phyloP scores from a whole-genome alignment of 225 moss, liverwort and hornwort species.

The Takakia lepidozioides region DNA sequence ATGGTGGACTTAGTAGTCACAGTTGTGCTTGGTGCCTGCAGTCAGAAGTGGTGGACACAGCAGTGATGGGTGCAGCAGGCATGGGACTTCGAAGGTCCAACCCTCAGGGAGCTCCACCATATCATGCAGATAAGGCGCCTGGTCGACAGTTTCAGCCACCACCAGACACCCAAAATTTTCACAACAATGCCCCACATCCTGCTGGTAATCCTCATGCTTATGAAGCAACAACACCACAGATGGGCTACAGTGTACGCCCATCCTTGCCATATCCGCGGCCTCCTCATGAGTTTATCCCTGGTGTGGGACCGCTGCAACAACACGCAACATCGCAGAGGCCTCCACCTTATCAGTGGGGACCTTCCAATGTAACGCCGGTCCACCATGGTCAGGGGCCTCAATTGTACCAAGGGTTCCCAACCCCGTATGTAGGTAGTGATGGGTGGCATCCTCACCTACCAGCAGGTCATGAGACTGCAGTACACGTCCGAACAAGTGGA shows the following conservation, averaged over 20 bases:
- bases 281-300: constrained; percentile 39
- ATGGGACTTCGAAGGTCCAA: constrained; percentile 61
- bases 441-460: constrained; percentile 39
- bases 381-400: constrained; percentile 33
- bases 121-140: constrained; percentile 33
- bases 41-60: constrained; percentile 37
- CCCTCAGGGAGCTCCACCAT: constrained; percentile 43
- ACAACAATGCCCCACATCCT: constrained; percentile 48
- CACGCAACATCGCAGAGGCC: constrained; percentile 52
- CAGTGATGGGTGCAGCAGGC: constrained; percentile 37
- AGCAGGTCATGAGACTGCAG: constrained; percentile 12
- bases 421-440: constrained; percentile 25
- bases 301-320: constrained; percentile 46
- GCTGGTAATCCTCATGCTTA: constrained; percentile 33
- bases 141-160: constrained; percentile 53
- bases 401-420: constrained; percentile 36
- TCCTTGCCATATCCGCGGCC: constrained; percentile 31
- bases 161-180: constrained; percentile 45
- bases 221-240: constrained; percentile 37
- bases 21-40: constrained; percentile 8
- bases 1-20: too few relatives aligned
- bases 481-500: constrained; percentile 5
- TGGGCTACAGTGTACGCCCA: constrained; percentile 36
- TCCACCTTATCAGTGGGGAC: constrained; percentile 42
- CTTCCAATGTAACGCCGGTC: constrained; percentile 19